phyloP scores from a whole-genome alignment of 306 rosid genomes.

The Prunus padus region DNA sequence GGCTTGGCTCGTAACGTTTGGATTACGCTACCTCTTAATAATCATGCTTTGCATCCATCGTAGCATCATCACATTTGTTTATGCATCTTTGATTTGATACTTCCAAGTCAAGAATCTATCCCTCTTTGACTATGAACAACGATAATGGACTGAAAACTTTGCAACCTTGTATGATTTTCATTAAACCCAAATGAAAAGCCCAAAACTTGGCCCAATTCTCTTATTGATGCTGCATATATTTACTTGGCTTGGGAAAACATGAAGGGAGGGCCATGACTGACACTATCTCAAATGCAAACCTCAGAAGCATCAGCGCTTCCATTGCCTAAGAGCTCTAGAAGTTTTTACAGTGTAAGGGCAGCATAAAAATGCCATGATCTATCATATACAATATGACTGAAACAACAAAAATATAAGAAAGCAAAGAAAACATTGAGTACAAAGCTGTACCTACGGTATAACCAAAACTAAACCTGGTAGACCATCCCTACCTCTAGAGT shows the following conservation, averaged over 20 bases:
- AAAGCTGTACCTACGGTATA: constrained; percentile 29
- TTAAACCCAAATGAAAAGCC: background rate
- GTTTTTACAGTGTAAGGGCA: constrained; percentile 5
- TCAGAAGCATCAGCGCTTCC: constrained; percentile 5
- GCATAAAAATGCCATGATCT: constrained; percentile 39
- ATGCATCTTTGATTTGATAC: background rate
- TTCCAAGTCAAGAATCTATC: background rate
- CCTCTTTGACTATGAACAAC: background rate
- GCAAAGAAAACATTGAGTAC: constrained; percentile 26
- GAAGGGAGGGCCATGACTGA: background rate
- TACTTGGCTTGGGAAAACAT: background rate
- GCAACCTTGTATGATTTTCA: too few species aligned
- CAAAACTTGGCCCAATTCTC: background rate
- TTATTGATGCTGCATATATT: constrained; percentile 9
- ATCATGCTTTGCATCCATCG: background rate
- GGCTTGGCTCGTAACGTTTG: background rate
- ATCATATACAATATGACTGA: constrained; percentile 37
- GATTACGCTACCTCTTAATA: constrained; percentile 9
- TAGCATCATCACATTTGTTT: background rate
- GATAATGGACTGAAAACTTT: background rate
- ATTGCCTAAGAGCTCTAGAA: constrained; percentile 14
- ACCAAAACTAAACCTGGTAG: constrained; percentile 60
- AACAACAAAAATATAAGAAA: constrained; percentile 3
- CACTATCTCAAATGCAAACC: constrained; percentile 10
- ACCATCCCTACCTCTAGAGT: constrained; percentile 96